Conservation (phyloP, 345 rosid genomes). For the Euphorbia pulcherrima region DNA sequence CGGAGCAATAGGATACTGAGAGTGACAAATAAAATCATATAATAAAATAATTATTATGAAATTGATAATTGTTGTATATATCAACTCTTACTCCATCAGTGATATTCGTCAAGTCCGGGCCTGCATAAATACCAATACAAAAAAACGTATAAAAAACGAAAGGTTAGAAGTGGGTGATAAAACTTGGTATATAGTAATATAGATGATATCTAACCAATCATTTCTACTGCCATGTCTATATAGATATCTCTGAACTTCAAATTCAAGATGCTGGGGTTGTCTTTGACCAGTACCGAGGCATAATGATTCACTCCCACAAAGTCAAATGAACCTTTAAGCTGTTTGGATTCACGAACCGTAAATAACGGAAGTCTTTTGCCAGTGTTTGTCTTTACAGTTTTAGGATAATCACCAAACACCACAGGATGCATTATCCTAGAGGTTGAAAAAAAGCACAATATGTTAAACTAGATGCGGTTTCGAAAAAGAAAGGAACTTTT, state of each 20-base stretch:
- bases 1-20: slow-evolving; percentile 35
- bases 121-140: background rate
- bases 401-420: slow-evolving; percentile 66
- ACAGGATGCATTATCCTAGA: slow-evolving; percentile 60
- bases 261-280: slow-evolving; percentile 21
- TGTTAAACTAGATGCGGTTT: background rate
- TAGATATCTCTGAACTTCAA: slow-evolving; percentile 22
- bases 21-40: background rate
- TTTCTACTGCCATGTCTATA: slow-evolving; percentile 31
- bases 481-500: background rate
- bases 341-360: slow-evolving; percentile 48
- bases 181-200: too few relatives aligned
- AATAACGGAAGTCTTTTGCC: slow-evolving; percentile 69
- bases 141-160: background rate
- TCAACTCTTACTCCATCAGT: background rate
- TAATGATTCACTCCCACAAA: slow-evolving; percentile 53
- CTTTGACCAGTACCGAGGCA: slow-evolving; percentile 21
- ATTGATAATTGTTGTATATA: background rate
- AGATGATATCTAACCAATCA: slow-evolving; percentile 27
- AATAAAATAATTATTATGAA: too few relatives aligned
- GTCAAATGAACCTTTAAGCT: slow-evolving; percentile 57
- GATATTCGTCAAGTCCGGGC: background rate
- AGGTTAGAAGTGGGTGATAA: background rate
- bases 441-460: background rate
- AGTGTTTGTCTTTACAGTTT: slow-evolving; percentile 43